Percentiles rank a stretch among this genome's conserved stretches.
phyloP scores from a whole-genome alignment of 345 rosid species.

The thale cress (Arabidopsis thaliana) region DNA sequence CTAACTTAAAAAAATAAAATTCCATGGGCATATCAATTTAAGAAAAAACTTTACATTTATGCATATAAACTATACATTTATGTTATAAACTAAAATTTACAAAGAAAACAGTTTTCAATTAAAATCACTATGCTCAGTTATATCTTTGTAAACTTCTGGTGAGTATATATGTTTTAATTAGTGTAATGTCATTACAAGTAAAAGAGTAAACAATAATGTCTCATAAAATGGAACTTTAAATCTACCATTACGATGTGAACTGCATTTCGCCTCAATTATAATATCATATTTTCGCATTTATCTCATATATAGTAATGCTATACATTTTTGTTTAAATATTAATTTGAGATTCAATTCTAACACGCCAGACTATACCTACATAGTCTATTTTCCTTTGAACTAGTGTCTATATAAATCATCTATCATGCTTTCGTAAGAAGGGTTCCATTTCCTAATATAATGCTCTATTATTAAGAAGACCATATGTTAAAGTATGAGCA shows the following conservation, averaged over 20 bases:
- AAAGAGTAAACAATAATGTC: neutral
- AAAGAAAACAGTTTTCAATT: neutral
- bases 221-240: neutral
- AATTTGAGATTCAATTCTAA: neutral
- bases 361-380: slow-evolving; percentile 5
- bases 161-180: neutral
- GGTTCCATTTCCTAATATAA: slow-evolving; percentile 9
- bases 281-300: neutral
- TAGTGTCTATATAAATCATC: slow-evolving; percentile 13
- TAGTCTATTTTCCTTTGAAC: neutral
- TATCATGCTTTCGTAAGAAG: slow-evolving; percentile 23
- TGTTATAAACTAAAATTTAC: no score
- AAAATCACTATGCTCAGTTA: neutral
- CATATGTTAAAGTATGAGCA: slow-evolving; percentile 13
- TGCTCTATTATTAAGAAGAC: slow-evolving; percentile 16
- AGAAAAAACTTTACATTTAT: neutral
- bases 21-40: no score
- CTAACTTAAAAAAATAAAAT: no score
- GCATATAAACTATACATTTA: no score
- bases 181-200: neutral
- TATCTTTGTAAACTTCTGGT: neutral
- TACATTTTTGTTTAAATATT: neutral
- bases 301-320: neutral
- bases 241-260: neutral
- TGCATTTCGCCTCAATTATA: neutral